Conservation (phyloP, 305 asterid genomes). For the Withania somnifera region DNA sequence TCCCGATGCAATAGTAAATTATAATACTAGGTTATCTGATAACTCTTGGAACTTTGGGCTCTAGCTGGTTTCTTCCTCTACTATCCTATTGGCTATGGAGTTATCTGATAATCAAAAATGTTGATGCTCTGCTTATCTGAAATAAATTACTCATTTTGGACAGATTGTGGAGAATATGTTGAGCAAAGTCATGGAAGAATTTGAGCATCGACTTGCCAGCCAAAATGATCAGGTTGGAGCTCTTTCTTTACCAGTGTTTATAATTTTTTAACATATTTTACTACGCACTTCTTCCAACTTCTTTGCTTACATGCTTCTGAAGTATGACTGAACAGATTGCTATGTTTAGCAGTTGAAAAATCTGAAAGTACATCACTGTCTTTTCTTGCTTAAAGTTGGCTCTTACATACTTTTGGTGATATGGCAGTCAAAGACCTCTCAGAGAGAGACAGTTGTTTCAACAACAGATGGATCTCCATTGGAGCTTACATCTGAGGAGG, state of each 20-base stretch:
- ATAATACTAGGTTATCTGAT: background rate
- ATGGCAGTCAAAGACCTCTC: constrained; percentile 26
- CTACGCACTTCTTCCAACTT: background rate
- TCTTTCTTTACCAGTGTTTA: background rate
- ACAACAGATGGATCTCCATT: background rate
- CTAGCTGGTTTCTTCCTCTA: background rate
- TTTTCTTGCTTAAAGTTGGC: background rate
- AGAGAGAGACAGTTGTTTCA: background rate
- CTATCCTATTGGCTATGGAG: background rate
- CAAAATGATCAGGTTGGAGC: constrained; percentile 38
- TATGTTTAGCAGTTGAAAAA: background rate
- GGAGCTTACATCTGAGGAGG: background rate
- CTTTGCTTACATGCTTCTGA: background rate
- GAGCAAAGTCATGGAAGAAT: constrained; percentile 61
- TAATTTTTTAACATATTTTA: background rate
- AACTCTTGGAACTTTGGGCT: background rate
- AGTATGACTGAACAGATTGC: background rate
- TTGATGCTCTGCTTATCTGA: constrained; percentile 6
- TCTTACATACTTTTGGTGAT: constrained; percentile 8
- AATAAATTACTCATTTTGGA: constrained; percentile 12
- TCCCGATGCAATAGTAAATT: background rate
- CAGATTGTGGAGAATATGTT: constrained; percentile 74
- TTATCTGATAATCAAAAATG: background rate
- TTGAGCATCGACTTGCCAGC: constrained; percentile 36
- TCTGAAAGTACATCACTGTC: background rate